These are phyloP conservation scores for Pilaira anomala DNA, from an alignment of 192 early-diverging fungal genomes.

Conservation along the genomic window DNA sequence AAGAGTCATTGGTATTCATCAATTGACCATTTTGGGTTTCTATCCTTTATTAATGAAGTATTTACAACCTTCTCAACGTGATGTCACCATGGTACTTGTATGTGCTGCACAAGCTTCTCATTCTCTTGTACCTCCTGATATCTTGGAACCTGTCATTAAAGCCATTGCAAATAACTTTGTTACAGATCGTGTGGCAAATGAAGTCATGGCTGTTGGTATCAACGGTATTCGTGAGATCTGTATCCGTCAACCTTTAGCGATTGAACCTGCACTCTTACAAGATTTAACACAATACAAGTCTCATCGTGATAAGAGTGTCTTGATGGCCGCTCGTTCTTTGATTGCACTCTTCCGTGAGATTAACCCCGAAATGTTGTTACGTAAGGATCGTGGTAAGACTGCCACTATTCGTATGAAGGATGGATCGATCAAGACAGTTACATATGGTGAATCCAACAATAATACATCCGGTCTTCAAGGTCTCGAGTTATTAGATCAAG, in stretches of 20 bases:
- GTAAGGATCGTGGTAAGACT: conserved; percentile 90
- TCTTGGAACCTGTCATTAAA: conserved; percentile 79
- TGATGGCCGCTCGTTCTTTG: conserved; percentile 88
- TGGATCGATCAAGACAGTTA: conserved; percentile 32
- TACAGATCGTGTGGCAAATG: conserved; percentile 82
- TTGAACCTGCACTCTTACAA: conserved; percentile 78
- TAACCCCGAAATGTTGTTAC: conserved; percentile 90
- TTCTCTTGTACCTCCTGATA: conserved; percentile 92
- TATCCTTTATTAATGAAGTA: conserved; percentile 93
- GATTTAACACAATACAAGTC: conserved; percentile 90
- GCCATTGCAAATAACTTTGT: conserved; percentile 97
- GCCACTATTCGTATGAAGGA: conserved; percentile 73
- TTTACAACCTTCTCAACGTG: conserved; percentile 91
- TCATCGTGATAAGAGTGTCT: conserved; percentile 91
- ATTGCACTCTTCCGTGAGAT: conserved; percentile 91
- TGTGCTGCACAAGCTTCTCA: conserved; percentile 89
- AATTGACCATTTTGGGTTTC: conserved; percentile 85
- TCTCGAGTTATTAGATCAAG: conserved; percentile 69
- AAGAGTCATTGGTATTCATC: conserved; percentile 93
- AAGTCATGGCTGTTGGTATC: conserved; percentile 93
- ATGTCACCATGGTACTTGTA: conserved; percentile 92
- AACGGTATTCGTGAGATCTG: conserved; percentile 89
- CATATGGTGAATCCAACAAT: conserved; percentile 70
- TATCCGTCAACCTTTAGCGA: conserved; percentile 85
- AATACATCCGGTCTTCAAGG: conserved; percentile 70